Evolutionary conservation across 345 rosid species (phyloP), one percentile per base, ranked within the genome.

Genomic region (Arabidopsis arenosa): DNA sequence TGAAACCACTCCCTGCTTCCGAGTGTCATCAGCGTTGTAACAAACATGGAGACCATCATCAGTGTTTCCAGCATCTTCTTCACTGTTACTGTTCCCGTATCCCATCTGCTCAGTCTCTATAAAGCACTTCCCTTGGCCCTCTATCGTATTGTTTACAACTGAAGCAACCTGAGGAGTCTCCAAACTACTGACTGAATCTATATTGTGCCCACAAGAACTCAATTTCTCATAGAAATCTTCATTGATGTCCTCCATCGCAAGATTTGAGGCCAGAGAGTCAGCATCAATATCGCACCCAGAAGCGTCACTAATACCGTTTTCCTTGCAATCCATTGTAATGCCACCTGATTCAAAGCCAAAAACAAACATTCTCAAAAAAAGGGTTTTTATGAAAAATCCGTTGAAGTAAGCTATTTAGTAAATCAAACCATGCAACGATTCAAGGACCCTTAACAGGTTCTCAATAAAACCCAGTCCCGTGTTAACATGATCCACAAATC

Each of bases 381-480:
- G 6, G 73, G 41, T 5, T 68, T 44, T 36, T 12, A 63, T 11
- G 32, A 43, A 7, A 80, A 68, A 60, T 66, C 75, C 23, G 49
- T 68, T 32, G 69, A 78, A 30, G 40, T 41, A 74, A 45, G 74
- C 58, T 75, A 48, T 75, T 70, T 83, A 5, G 36, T 45, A 65
- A 21, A 60, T 65, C 80, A 72, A 70, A 47, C 21, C 61, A 33
- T 9, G 56, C 35, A 56, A 54, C 36, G 66, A 43, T 72, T 75
- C 82, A 41, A 30, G 47, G 2, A 72, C 47, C 33, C 41, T 68
- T 33, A 32, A 17, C 64, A 67, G 69, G 71, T 80, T 60, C 62
- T 65, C 77, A 39, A 75, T 77, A 26, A 68, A 82, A 72, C 80
- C 74, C 81, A 85, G 73, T 76, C 43, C 76, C 67, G 60, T 26